phyloP scores from a whole-genome alignment of 768 basidiomycete genomes.

The Mycena polygramma region DNA sequence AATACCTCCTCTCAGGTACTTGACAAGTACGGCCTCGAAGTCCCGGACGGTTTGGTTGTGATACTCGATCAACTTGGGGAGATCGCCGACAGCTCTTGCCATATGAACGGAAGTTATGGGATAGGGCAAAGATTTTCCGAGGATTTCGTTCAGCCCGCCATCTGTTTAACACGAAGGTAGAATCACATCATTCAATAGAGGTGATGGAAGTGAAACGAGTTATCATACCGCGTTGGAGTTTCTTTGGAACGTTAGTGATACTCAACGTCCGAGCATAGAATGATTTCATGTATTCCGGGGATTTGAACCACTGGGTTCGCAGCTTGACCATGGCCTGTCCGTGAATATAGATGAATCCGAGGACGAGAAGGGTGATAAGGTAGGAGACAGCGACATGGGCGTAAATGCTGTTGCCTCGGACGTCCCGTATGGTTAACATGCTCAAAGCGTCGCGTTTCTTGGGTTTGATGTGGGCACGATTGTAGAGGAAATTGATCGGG shows the following conservation, averaged over 20 bases:
- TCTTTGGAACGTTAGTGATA: constrained; percentile 75
- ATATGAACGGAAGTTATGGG: constrained; percentile 82
- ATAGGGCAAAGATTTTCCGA: constrained; percentile 73
- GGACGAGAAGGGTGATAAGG: constrained; percentile 69
- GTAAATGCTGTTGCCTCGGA: constrained; percentile 72
- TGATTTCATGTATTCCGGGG: constrained; percentile 76
- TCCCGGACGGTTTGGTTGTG: constrained; percentile 84
- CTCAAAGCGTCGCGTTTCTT: constrained; percentile 63
- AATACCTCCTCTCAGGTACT: constrained; percentile 75
- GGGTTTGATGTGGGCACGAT: constrained; percentile 57
- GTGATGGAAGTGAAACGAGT: too few relatives aligned
- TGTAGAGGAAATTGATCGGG: constrained; percentile 62
- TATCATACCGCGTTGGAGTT: constrained; percentile 60
- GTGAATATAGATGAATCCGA: constrained; percentile 71
- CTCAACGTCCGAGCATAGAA: constrained; percentile 88
- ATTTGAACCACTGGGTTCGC: constrained; percentile 80
- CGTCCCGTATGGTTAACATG: constrained; percentile 80
- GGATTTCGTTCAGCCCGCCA: constrained; percentile 73
- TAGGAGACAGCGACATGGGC: constrained; percentile 81
- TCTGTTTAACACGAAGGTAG: constrained; percentile 49
- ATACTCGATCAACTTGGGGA: constrained; percentile 83
- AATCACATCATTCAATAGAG: too few relatives aligned
- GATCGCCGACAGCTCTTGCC: constrained; percentile 75
- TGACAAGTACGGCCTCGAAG: constrained; percentile 80
- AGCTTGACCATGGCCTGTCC: constrained; percentile 78